Evolutionary conservation across 441 rosid species (phyloP), one percentile per base, ranked within the genome.

Genomic region (Flueggea neowawraea): DNA sequence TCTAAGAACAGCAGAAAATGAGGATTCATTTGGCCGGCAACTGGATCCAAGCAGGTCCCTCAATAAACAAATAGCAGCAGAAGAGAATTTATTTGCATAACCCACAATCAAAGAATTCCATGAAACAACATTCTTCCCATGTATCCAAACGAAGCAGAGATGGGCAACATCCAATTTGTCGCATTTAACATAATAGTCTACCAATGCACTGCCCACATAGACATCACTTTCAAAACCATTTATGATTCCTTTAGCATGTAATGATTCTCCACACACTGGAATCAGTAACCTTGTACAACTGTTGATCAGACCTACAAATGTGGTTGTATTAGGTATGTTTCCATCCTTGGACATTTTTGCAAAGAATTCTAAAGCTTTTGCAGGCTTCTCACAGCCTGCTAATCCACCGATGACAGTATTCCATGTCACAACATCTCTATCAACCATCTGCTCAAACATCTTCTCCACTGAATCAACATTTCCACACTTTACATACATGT

Each of bases 41-140:
- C 87, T 89, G 52, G 58, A 67, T 47, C 56, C 77, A 68, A 83
- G 77, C 94, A 92, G 82, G 67, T 84, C 75, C 51, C 54, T 56
- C 54, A 88, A 71, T 72, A 90, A 69, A 50, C 71, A 67, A 60
- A 74, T 14, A 45, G 82, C 59, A 59, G 63, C 58, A 43, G 76
- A 63, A 60, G 69, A 65, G 60, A 73, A 69, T 63, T 71, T 69
- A 64, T 73, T 66, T 43, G 89, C 84, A 76, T 76, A 88, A 58
- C 88, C 92, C 48, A 67, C 69, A 71, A 92, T 86, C 70, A 92
- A 67, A 57, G 95, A 54, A 75, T 85, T 93, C 98, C 97, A 90
- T 58, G 82, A 88, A 65, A 90, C 88, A 64, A 78, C 69, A 76
- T 81, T 92, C 78, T 83, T 90, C 63, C 77, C 72, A 55, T 12